Conservation (phyloP, 2,329 filamentous ascomycete genomes). For the Paraphoma chrysanthemicola region DNA sequence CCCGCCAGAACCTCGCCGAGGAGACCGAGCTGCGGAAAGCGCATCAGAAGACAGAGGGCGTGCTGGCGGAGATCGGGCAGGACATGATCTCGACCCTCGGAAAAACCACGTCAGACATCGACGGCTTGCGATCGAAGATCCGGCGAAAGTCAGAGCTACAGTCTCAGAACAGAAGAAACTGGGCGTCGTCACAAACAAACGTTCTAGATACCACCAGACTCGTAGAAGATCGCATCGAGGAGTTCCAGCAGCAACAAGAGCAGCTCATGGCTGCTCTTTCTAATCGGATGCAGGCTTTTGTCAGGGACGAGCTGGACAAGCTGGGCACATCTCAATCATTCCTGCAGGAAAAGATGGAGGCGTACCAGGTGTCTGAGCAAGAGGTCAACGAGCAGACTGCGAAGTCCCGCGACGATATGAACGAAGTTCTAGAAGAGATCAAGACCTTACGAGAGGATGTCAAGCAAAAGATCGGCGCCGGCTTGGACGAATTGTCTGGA, state of each 20-base stretch:
- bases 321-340: slow-evolving; percentile 74
- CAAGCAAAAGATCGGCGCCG: slow-evolving; percentile 83
- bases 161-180: slow-evolving; percentile 76
- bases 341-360: slow-evolving; percentile 71
- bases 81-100: slow-evolving; percentile 80
- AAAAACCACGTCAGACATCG: slow-evolving; percentile 79
- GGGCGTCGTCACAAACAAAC: slow-evolving; percentile 77
- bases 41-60: slow-evolving; percentile 82
- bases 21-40: slow-evolving; percentile 82
- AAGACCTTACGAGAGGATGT: slow-evolving; percentile 87
- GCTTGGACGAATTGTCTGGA: slow-evolving; percentile 79
- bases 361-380: slow-evolving; percentile 71
- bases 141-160: slow-evolving; percentile 85
- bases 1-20: slow-evolving; percentile 76
- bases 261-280: slow-evolving; percentile 73
- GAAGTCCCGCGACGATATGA: slow-evolving; percentile 82
- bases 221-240: slow-evolving; percentile 76
- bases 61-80: slow-evolving; percentile 75
- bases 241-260: slow-evolving; percentile 76
- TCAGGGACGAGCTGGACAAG: slow-evolving; percentile 75
- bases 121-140: slow-evolving; percentile 84
- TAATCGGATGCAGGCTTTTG: slow-evolving; percentile 76
- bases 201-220: slow-evolving; percentile 78
- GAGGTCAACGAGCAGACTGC: slow-evolving; percentile 73
- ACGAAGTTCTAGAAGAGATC: slow-evolving; percentile 89